A percentile compares a stretch with the other conserved stretches of the same genome.
Conservation (phyloP, 2,329 filamentous ascomycete genomes). For the Talaromyces sp. region DNA sequence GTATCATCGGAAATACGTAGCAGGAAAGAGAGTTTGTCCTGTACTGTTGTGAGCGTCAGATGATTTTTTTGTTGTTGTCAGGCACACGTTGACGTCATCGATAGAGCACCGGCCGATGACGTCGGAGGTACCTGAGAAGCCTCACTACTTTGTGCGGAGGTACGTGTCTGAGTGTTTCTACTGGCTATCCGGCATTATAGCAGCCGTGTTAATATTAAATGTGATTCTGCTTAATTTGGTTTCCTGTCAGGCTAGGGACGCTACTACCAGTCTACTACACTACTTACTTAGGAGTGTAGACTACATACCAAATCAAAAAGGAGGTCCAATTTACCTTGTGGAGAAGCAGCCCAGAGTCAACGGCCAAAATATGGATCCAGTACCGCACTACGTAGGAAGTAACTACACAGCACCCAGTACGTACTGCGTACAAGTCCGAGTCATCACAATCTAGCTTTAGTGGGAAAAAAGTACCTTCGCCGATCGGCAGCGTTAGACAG, state of each 20-base stretch:
- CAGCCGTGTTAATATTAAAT: neutral
- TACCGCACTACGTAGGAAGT: neutral
- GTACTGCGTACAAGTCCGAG: neutral
- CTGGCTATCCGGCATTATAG: neutral
- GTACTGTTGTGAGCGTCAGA: neutral
- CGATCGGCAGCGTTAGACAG: neutral
- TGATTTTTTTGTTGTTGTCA: slow-evolving; percentile 1
- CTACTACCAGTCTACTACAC: too few relatives aligned
- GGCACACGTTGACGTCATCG: slow-evolving; percentile 10
- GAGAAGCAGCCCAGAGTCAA: neutral
- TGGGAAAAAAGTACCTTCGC: neutral
- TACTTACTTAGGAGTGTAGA: neutral
- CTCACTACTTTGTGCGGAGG: neutral
- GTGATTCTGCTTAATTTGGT: neutral
- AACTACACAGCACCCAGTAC: too few relatives aligned
- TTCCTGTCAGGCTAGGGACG: neutral
- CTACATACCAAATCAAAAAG: neutral
- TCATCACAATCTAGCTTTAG: neutral
- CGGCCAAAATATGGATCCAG: neutral
- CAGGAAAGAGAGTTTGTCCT: too few relatives aligned
- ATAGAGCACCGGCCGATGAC: neutral
- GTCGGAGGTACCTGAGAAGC: neutral
- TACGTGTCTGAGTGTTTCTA: neutral
- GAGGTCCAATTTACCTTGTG: neutral
- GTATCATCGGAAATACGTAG: too few relatives aligned